phyloP scores from a whole-genome alignment of 495 filamentous ascomycete species.

The Penicillium bialowiezense region DNA sequence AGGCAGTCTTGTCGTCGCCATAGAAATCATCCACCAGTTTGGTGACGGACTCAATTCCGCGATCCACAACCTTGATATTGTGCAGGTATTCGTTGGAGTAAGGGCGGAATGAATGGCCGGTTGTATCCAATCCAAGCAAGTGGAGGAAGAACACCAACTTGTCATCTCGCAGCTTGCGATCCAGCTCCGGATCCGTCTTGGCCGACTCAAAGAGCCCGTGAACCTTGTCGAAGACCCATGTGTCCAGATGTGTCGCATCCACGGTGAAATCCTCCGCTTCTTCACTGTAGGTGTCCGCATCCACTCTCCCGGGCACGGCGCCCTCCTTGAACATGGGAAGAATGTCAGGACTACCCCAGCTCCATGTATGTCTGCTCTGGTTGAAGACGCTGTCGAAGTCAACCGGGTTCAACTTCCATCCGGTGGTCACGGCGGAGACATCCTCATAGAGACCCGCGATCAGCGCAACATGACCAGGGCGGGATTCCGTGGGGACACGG shows the following conservation, averaged over 20 bases:
- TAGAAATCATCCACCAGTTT: slow-evolving; percentile 87
- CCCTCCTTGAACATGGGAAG: slow-evolving; percentile 95
- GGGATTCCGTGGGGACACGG: slow-evolving; percentile 93
- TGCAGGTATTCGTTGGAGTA: slow-evolving; percentile 94
- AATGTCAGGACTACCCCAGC: slow-evolving; percentile 98
- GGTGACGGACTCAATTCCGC: slow-evolving; percentile 79
- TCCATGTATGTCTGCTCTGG: slow-evolving; percentile 93
- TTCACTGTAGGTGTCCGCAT: slow-evolving; percentile 76
- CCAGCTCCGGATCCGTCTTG: slow-evolving; percentile 69
- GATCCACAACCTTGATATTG: slow-evolving; percentile 92
- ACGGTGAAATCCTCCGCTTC: slow-evolving; percentile 87
- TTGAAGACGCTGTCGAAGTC: slow-evolving; percentile 99
- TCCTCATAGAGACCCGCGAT: slow-evolving; percentile 98
- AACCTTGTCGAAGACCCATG: slow-evolving; percentile 94
- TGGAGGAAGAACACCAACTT: slow-evolving; percentile 96
- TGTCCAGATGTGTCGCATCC: slow-evolving; percentile 78
- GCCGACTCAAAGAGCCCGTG: slow-evolving; percentile 82
- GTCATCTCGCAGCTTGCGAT: slow-evolving; percentile 71
- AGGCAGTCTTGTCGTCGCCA: slow-evolving; percentile 86
- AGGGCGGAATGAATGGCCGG: slow-evolving; percentile 81
- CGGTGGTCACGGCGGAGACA: slow-evolving; percentile 94
- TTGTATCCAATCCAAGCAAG: slow-evolving; percentile 92
- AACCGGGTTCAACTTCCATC: slow-evolving; percentile 98
- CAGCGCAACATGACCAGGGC: slow-evolving; percentile 94
- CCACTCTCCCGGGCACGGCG: slow-evolving; percentile 80